Base-by-base conservation (phyloP, 208 protist genomes). In the Herpetomonas muscarum region DNA sequence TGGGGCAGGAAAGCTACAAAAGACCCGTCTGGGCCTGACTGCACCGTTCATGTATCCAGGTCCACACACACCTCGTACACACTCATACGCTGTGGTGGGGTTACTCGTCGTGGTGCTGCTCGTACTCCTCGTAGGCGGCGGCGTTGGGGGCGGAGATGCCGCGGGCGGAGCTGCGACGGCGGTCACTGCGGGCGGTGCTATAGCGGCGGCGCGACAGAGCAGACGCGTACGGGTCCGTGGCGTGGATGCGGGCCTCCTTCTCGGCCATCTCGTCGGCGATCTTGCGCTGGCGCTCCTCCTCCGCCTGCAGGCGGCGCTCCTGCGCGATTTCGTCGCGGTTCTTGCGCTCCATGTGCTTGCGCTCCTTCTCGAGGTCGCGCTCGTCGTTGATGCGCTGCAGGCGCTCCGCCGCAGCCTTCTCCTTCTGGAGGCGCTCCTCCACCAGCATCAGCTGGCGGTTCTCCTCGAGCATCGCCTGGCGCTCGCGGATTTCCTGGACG, bases 361-460 rank as follows among this genome's bases (percentile, higher is more conserved):
- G 28, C 12, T 67, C n/a, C 50, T 79, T 61, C 25, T 52, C 41
- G n/a, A 58, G 29, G 50, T 69, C 46, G 9, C 44, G 70, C 42
- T 70, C 55, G 19, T 52, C 36, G 6, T 71, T 70, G 44, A 63
- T 71, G n/a, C 79, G 41, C 7, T 61, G 58, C n/a, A 79, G 52
- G 22, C 59, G 37, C 1, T 61, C 25, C 9, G 63, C 42, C 17
- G 48, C 41, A 9, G 37, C 56, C 9, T 47, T 42, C 61, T 74
- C 49, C 32, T 74, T 75, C 4, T 54, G 30, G 24, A 91, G 45
- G 34, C 64, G 46, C 39, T 59, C 55, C 51, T 79, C 62, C 9
- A 91, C 32, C 17, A 60, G 39, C 34, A 64, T 64, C 10, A 78
- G 44, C 47, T 81, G 50, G 42, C 55, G 73, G 48, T 58, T 67